Base-by-base conservation (phyloP, 2,329 filamentous ascomycete genomes). In the Neofusicoccum parvum region DNA sequence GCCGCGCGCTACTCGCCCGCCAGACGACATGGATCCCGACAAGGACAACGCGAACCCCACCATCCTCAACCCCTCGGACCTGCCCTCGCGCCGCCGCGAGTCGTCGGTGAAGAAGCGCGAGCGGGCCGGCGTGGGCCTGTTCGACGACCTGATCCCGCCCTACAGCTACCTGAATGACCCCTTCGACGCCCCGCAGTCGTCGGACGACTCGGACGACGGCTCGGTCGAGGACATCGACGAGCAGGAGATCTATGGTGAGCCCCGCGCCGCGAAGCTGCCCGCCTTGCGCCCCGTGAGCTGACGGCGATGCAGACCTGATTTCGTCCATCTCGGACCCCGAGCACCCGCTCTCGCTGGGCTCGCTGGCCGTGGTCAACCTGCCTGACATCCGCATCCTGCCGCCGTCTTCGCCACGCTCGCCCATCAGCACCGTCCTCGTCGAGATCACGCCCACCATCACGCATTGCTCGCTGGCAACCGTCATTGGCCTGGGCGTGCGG, bases 391-490 rank as follows among this genome's bases (percentile, higher is more conserved):
- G 87, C 72, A 92, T 99, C 70, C 83, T 82, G 50, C 87, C 89
- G 56, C 85, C 90, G 6, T 85, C 89, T n/a, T 86, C 85, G 41
- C 81, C 82, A 67, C 82, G 82, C 82, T 80, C 88, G 74, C 74
- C 86, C 86, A 81, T 93, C 82, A 80, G 89, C 83, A 88, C 86
- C 45, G 92, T 98, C 41, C 86, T 90, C 3, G 92, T 99, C 49
- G 87, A 96, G 73, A 90, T 99, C 70, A 99, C 95, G 11, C 95
- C 95, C 10, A 99, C 95, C 32, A 95, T 98, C 74, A 96, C 94
- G 15, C 95, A 98, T 79, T 99, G 95, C 82, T 96, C 92, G 59
- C 86, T 99, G 46, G 95, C 95, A 37, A 99, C 95, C 0, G 93
- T 99, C 67, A 97, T 99, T 72, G 95, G 95, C 0, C 85, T 99